Percentiles rank a stretch among this genome's conserved stretches.
phyloP scores from a whole-genome alignment of 2,329 filamentous ascomycete species.

The Endoconidiophora laricicola region DNA sequence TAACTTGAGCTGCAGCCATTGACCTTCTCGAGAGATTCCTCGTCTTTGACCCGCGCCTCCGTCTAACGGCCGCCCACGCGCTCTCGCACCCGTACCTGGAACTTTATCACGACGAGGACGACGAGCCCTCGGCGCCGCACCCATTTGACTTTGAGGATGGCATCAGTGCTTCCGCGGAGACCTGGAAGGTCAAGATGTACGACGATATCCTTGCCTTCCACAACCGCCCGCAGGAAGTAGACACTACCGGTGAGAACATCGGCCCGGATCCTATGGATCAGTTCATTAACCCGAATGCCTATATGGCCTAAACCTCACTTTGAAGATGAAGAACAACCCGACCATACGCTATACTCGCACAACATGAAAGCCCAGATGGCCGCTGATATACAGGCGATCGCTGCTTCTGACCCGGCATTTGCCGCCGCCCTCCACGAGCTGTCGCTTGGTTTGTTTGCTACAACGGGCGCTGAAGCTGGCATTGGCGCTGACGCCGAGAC shows the following conservation, averaged over 20 bases:
- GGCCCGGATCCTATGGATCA: constrained; percentile 7
- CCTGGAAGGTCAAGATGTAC: constrained; percentile 99
- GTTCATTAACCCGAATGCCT: constrained; percentile 11
- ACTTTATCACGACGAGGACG: constrained; percentile 92
- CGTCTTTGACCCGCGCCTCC: constrained; percentile 94
- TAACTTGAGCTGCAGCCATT: constrained; percentile 43
- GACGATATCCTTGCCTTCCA: constrained; percentile 82
- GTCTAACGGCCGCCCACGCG: constrained; percentile 72
- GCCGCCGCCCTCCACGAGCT: constrained; percentile 1
- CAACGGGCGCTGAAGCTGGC: too few species aligned
- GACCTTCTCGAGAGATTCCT: constrained; percentile 93
- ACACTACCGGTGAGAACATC: constrained; percentile 7
- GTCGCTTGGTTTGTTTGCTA: too few species aligned
- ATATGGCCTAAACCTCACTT: constrained; percentile 7
- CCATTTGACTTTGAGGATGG: constrained; percentile 99
- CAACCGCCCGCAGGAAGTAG: constrained; percentile 42
- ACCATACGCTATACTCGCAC: constrained; percentile 1
- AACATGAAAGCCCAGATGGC: constrained; percentile 3
- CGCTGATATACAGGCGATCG: neutral
- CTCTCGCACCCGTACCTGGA: constrained; percentile 85
- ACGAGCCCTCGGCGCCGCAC: constrained; percentile 88
- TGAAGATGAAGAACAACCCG: constrained; percentile 5
- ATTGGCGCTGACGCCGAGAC: too few species aligned
- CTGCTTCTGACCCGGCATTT: constrained; percentile 5
- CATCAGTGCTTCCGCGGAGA: constrained; percentile 88